Conservation (phyloP, 768 basidiomycete species). For the Xanthoconium purpureum region DNA sequence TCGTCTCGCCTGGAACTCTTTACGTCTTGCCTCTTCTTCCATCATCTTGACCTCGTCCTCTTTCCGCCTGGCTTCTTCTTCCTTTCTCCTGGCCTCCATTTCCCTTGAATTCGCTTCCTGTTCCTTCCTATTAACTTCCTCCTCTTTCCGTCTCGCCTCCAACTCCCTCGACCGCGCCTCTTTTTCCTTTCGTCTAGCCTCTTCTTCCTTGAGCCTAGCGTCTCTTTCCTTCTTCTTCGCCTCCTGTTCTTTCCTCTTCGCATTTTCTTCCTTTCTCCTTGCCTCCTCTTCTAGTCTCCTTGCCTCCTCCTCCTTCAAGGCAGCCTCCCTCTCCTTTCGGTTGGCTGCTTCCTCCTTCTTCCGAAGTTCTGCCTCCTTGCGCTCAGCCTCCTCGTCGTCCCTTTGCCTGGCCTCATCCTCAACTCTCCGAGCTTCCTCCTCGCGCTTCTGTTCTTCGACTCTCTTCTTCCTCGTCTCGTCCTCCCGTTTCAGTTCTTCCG, state of each 20-base stretch:
- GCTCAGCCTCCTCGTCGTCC: slow-evolving; percentile 24
- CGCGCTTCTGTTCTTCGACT: slow-evolving; percentile 28
- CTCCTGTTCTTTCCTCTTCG: slow-evolving; percentile 31
- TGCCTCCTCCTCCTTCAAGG: slow-evolving; percentile 20
- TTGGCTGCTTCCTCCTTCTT: slow-evolving; percentile 34
- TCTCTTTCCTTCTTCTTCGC: slow-evolving; percentile 26
- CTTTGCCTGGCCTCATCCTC: slow-evolving; percentile 29
- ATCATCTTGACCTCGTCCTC: slow-evolving; percentile 28
- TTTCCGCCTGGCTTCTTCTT: slow-evolving; percentile 27
- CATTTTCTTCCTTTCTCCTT: slow-evolving; percentile 25
- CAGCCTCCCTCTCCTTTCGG: slow-evolving; percentile 28
- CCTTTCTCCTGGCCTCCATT: slow-evolving; percentile 26
- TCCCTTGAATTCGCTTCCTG: slow-evolving; percentile 29
- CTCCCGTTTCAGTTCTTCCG: slow-evolving; percentile 35
- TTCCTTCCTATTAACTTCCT: slow-evolving; percentile 22
- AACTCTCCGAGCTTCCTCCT: slow-evolving; percentile 24
- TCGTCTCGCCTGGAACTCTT: slow-evolving; percentile 29
- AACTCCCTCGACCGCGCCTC: slow-evolving; percentile 19
- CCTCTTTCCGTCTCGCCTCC: slow-evolving; percentile 23
- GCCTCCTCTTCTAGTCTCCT: slow-evolving; percentile 19
- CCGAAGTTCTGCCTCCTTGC: slow-evolving; percentile 28
- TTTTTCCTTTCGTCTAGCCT: slow-evolving; percentile 30
- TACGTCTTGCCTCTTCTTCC: slow-evolving; percentile 26
- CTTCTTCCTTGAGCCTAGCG: slow-evolving; percentile 20
- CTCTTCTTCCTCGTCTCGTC: slow-evolving; percentile 26